A percentile compares a stretch with the other conserved stretches of the same genome.
phyloP scores from a whole-genome alignment of 345 rosid species.

The Psidium friedrichsthalianum region DNA sequence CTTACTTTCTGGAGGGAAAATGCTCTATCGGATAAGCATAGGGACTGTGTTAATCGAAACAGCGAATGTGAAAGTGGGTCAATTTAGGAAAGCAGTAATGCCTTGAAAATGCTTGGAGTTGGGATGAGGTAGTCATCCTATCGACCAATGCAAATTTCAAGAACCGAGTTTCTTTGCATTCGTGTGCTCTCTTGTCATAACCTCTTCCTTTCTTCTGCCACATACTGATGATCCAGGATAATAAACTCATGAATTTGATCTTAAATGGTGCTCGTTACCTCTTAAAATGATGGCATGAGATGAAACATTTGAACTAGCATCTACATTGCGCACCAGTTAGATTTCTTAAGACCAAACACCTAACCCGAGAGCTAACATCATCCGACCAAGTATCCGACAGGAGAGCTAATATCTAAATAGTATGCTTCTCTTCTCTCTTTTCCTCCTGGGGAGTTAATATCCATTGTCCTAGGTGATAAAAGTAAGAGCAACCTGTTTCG shows the following conservation, averaged over 20 bases:
- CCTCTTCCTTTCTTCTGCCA: too few species aligned
- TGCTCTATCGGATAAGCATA: not conserved
- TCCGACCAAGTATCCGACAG: not conserved
- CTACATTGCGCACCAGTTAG: not conserved
- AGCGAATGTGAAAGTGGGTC: not conserved
- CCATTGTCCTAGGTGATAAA: not conserved
- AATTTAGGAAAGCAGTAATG: not conserved
- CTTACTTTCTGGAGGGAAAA: not conserved
- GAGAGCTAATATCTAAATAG: not conserved
- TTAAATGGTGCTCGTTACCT: not conserved
- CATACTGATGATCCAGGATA: not conserved
- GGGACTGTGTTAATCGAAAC: not conserved
- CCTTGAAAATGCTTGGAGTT: not conserved
- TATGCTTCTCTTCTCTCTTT: not conserved
- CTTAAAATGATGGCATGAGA: not conserved
- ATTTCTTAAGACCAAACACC: not conserved
- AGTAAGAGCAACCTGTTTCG: not conserved
- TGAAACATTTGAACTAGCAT: not conserved
- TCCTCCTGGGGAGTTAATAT: not conserved
- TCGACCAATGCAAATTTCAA: not conserved
- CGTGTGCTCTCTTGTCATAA: not conserved
- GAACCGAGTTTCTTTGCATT: not conserved
- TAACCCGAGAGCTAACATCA: not conserved
- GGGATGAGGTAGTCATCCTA: not conserved
- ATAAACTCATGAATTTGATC: not conserved